A percentile compares a stretch with the other conserved stretches of the same genome.
Evolutionary conservation across 352 stramenopile genomes (phyloP).

Genomic region (Globisporangium heterothallicum): DNA sequence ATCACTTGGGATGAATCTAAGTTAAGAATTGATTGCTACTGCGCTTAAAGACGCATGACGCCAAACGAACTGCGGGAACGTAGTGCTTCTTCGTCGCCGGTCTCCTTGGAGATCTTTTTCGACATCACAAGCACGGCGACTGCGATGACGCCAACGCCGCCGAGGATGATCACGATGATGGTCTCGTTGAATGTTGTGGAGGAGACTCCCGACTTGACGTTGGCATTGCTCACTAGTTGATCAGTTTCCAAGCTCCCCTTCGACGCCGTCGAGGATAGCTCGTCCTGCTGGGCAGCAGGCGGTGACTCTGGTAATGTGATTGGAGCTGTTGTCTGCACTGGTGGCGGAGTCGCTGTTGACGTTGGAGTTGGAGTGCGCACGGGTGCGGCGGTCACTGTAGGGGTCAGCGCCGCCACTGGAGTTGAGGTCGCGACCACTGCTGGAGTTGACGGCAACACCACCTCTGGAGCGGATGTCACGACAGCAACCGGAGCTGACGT

Average conservation of each 20-base stretch:
- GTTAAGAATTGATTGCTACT: neutral
- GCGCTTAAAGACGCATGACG: slow-evolving; percentile 4
- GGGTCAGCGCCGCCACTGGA: neutral
- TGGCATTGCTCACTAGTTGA: slow-evolving; percentile 8
- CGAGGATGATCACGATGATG: slow-evolving; percentile 55
- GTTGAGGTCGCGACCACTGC: too few relatives aligned
- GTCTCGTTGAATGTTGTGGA: slow-evolving; percentile 24
- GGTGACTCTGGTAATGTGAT: neutral
- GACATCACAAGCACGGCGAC: slow-evolving; percentile 46
- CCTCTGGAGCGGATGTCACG: neutral
- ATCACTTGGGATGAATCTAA: neutral
- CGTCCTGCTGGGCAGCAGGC: neutral
- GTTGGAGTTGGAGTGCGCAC: neutral
- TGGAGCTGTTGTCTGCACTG: slow-evolving; percentile 7
- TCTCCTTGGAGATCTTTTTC: slow-evolving; percentile 48
- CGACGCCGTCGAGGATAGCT: slow-evolving; percentile 6
- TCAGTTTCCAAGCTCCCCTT: slow-evolving; percentile 1
- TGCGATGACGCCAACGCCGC: slow-evolving; percentile 46
- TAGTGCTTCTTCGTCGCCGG: slow-evolving; percentile 28
- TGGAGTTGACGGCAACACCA: too few relatives aligned
- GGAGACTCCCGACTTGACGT: slow-evolving; percentile 16
- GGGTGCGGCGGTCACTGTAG: neutral
- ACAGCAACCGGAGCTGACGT: neutral
- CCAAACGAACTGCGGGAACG: slow-evolving; percentile 11
- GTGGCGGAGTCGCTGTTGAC: neutral